Percentiles rank a stretch among this genome's conserved stretches.
phyloP scores from a whole-genome alignment of 202 grass and related monocot species.

The Schoenoplectus tabernaemontani region DNA sequence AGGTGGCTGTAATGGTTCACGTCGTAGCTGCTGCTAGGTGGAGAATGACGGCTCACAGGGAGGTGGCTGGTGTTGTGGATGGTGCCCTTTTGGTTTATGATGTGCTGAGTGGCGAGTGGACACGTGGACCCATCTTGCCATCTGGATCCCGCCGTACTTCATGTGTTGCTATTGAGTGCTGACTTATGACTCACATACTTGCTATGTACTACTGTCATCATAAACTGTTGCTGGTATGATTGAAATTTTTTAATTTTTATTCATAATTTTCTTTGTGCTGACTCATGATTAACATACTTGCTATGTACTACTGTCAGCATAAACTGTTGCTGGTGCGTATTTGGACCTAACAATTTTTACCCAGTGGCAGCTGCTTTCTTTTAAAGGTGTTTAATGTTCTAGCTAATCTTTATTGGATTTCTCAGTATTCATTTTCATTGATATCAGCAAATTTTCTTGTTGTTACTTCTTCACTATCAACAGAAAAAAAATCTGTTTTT shows the following conservation, averaged over 20 bases:
- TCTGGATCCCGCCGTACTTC: conserved; percentile 37
- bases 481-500: neutral
- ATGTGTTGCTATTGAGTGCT: conserved; percentile 48
- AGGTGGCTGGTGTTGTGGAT: neutral
- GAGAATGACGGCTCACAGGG: neutral
- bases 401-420: neutral
- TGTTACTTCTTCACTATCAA: neutral
- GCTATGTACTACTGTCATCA: neutral
- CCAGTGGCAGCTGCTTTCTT: too few species aligned
- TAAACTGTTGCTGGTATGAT: neutral
- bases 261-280: conserved; percentile 21
- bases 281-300: neutral
- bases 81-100: conserved; percentile 50
- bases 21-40: conserved; percentile 29
- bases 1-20: conserved; percentile 39
- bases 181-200: neutral
- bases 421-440: neutral
- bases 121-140: conserved; percentile 40
- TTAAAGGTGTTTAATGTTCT: neutral
- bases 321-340: neutral
- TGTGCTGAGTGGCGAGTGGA: conserved; percentile 48
- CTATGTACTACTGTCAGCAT: neutral
- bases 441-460: neutral
- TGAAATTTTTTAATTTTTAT: neutral
- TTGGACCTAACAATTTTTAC: neutral